A percentile compares a stretch with the other conserved stretches of the same genome.
phyloP scores from a whole-genome alignment of 192 early-diverging fungal genomes.

The Entomortierella lignicola region DNA sequence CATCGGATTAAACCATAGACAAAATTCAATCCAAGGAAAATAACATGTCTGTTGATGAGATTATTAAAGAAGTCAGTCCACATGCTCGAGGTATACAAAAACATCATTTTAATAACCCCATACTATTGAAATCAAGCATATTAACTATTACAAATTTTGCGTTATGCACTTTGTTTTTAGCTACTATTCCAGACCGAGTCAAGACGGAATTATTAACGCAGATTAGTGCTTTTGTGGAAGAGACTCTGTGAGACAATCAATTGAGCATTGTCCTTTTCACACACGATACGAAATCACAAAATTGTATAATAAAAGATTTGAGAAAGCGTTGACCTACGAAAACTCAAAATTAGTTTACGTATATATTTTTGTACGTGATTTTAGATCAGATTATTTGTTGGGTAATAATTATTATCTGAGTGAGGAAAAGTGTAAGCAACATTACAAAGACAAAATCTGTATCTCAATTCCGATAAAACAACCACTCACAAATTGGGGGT shows the following conservation, averaged over 20 bases:
- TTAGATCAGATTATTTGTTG: not conserved
- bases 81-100: conserved; percentile 36
- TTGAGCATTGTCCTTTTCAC: not conserved
- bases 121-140: too few relatives aligned
- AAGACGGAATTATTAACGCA: conserved; percentile 35
- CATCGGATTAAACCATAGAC: too few relatives aligned
- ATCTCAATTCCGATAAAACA: too few relatives aligned
- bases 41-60: conserved; percentile 37
- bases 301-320: too few relatives aligned
- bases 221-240: conserved; percentile 46
- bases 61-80: conserved; percentile 44
- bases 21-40: conserved; percentile 34
- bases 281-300: too few relatives aligned
- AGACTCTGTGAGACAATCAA: conserved; percentile 13
- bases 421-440: too few relatives aligned
- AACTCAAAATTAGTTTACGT: not conserved
- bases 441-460: too few relatives aligned
- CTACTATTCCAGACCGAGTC: conserved; percentile 42
- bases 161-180: not conserved
- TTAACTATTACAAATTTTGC: not conserved
- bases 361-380: not conserved
- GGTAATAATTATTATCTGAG: not conserved
- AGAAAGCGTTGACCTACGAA: too few relatives aligned
- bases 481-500: too few relatives aligned
- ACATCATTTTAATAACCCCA: not conserved